Percentiles rank a stretch among this genome's conserved stretches.
Conservation (phyloP, 75 land plant species). For the Gnetum montanum region DNA sequence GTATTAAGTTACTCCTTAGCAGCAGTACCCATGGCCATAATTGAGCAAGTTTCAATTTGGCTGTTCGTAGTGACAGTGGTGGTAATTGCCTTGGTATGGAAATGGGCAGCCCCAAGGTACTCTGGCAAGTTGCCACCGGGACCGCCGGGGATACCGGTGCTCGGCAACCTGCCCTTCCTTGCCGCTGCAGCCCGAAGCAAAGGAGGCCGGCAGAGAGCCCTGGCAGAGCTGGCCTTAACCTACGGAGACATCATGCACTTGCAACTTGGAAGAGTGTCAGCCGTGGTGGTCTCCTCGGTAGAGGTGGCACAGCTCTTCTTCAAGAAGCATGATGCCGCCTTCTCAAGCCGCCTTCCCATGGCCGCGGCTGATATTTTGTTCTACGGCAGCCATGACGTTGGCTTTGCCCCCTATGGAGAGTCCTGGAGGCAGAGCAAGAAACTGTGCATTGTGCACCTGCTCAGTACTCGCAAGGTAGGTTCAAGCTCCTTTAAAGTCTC, state of each 20-base stretch:
- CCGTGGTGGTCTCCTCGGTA: conserved; percentile 34
- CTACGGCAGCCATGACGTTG: conserved; percentile 19
- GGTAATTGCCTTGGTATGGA: too few relatives aligned
- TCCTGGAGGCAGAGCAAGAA: conserved; percentile 46
- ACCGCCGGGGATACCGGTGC: conserved; percentile 15
- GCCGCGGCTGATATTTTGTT: conserved; percentile 15
- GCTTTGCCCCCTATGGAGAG: conserved; percentile 38
- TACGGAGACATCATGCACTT: conserved; percentile 39
- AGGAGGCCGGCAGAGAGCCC: conserved; percentile 14
- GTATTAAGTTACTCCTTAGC: too few relatives aligned
- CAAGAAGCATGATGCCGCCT: conserved; percentile 27
- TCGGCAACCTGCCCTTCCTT: conserved; percentile 35
- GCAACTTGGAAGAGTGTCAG: conserved; percentile 27
- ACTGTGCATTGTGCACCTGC: conserved; percentile 39
- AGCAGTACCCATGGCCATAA: too few relatives aligned
- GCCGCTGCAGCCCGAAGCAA: too few relatives aligned
- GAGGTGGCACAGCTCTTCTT: conserved; percentile 33
- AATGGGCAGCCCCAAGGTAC: too few relatives aligned
- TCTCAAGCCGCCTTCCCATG: conserved; percentile 24
- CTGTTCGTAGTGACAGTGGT: too few relatives aligned
- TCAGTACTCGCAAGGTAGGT: too few relatives aligned
- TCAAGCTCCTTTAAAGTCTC: too few relatives aligned
- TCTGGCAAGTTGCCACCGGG: conserved; percentile 37
- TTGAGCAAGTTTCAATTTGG: too few relatives aligned
- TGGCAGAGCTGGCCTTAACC: conserved; percentile 10